Conservation (phyloP, 352 stramenopile species). For the Phytopythium chamaehyphon region DNA sequence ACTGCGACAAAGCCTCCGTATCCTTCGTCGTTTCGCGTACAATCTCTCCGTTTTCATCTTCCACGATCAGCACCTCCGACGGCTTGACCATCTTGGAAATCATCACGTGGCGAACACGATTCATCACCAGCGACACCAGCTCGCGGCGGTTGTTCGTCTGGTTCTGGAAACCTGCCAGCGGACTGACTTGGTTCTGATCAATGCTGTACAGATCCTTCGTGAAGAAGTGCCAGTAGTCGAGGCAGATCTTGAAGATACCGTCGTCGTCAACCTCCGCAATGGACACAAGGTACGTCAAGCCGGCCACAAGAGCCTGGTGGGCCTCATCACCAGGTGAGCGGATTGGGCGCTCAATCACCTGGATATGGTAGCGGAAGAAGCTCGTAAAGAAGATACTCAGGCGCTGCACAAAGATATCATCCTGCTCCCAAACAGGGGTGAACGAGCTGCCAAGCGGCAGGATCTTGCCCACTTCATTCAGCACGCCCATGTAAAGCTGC, state of each 20-base stretch:
- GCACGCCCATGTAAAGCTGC: constrained; percentile 93
- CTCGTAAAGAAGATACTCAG: constrained; percentile 97
- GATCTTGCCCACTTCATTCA: constrained; percentile 91
- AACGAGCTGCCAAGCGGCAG: constrained; percentile 90
- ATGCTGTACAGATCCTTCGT: constrained; percentile 95
- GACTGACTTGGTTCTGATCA: constrained; percentile 76
- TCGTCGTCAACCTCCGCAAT: constrained; percentile 93
- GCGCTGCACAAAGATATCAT: constrained; percentile 96
- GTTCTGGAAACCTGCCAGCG: constrained; percentile 58
- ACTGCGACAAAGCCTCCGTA: constrained; percentile 98
- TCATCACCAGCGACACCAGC: constrained; percentile 88
- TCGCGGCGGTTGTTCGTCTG: constrained; percentile 50
- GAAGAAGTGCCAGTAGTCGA: constrained; percentile 98
- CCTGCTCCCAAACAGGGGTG: constrained; percentile 91
- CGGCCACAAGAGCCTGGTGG: constrained; percentile 89
- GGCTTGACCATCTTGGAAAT: constrained; percentile 99
- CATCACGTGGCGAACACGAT: constrained; percentile 95
- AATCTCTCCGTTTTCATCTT: constrained; percentile 98
- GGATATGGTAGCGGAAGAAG: constrained; percentile 94
- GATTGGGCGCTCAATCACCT: constrained; percentile 92
- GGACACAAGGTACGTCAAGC: constrained; percentile 90
- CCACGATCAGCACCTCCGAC: constrained; percentile 99
- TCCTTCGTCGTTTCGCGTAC: constrained; percentile 98
- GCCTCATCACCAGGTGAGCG: constrained; percentile 73
- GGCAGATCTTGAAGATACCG: constrained; percentile 98